Evolutionary conservation across 306 rosid genomes (phyloP), one percentile per base, ranked within the genome.

Genomic region (Cicer chorassanicum): DNA sequence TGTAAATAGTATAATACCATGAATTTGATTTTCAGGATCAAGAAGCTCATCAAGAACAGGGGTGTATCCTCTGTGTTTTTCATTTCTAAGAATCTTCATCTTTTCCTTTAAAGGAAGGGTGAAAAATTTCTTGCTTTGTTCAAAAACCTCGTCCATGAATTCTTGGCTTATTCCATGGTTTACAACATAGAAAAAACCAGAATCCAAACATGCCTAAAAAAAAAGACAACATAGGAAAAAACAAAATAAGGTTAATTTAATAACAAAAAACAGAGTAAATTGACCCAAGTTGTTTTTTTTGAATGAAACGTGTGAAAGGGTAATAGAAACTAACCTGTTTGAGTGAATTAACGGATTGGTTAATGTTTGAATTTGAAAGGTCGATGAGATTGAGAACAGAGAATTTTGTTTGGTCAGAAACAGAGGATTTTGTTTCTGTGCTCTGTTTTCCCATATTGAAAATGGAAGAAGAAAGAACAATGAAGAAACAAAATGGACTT

Each of bases 101-200:
- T 94, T 94, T 71, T 86, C 89, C 62, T 71, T 70, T 19, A 64
- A 65, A 0, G 96, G 91, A 66, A 91, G 85, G 9, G 73, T 42
- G 78, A 92, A 94, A 10, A 94, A 66, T 66, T 45, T 86, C 83
- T 66, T 87, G 85, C 97, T 88, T 57, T 88, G 90, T 4, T 78
- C 72, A 73, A 94, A 94, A 68, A 92, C 96, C 68, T 87, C 84
- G 3, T 87, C 95, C 92, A 94, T 87, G 76, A 85, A 79, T 45
- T 82, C 82, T 87, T 85, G 74, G 79, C 85, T 79, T 71, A 94
- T 87, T 36, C 93, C 97, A 34, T 94, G 98, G 69, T 94, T 92
- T 9, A 92, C 87, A 81, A 89, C 84, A 72, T 94, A 94, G 89
- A 94, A 94, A 81, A 94, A 94, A 66, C 98, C 98, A 64, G 92